Conservation (phyloP, 116 monocot genomes). For the Phalaenopsis hybrid region DNA sequence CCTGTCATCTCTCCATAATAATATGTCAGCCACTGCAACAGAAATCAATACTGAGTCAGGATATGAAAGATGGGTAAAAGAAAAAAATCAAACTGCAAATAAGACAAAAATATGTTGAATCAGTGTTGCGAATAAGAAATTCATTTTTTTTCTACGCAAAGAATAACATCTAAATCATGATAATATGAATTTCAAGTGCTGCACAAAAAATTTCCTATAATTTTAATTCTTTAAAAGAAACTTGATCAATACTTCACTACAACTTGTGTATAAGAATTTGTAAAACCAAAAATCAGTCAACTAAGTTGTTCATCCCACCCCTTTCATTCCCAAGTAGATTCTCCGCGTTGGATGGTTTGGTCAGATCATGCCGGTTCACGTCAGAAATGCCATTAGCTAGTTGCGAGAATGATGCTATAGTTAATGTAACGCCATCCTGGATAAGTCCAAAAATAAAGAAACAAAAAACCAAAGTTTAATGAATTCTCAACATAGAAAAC, state of each 20-base stretch:
- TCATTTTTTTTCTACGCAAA: neutral
- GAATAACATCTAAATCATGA: neutral
- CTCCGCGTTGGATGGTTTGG: conserved; percentile 52
- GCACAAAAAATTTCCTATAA: neutral
- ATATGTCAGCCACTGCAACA: conserved; percentile 62
- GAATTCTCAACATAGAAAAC: neutral
- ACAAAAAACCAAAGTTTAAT: neutral
- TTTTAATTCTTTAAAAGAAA: neutral
- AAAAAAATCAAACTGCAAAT: neutral
- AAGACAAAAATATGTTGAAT: neutral
- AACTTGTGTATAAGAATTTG: neutral
- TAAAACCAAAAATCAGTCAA: neutral
- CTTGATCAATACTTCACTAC: neutral
- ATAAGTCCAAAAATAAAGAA: conserved; percentile 5
- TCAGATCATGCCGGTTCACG: conserved; percentile 22
- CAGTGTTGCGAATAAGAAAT: neutral
- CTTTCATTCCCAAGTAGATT: conserved; percentile 53
- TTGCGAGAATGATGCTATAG: conserved; percentile 55
- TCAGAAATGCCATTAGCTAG: conserved; percentile 26
- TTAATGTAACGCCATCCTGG: conserved; percentile 61
- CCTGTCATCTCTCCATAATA: conserved; percentile 90
- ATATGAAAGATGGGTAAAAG: conserved; percentile 4
- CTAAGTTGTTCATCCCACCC: conserved; percentile 36
- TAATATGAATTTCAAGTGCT: neutral
- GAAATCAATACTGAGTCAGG: conserved; percentile 7